phyloP scores from a whole-genome alignment of 169 alveolate species.

The Cardiosporidium cionae region DNA sequence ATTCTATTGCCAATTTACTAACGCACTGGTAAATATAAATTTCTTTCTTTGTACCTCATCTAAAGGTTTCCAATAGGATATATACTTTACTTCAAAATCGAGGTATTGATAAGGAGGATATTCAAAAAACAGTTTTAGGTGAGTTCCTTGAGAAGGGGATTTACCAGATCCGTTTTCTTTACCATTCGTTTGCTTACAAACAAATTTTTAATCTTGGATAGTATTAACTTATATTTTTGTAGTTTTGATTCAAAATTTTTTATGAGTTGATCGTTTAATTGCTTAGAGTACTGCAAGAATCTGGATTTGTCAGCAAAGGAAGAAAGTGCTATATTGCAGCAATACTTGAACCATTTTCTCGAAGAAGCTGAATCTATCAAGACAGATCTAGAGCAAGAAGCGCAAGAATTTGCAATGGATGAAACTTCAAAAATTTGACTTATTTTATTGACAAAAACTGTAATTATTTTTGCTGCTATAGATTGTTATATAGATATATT shows the following conservation, averaged over 20 bases:
- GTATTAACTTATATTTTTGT: conserved; percentile 14
- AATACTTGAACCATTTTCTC: not conserved
- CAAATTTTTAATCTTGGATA: not conserved
- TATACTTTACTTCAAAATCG: not conserved
- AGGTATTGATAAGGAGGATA: not conserved
- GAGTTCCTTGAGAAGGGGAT: too few species aligned
- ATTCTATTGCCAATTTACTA: not conserved
- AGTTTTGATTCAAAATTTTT: conserved; percentile 3
- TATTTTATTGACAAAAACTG: too few species aligned
- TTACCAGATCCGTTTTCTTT: not conserved
- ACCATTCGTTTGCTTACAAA: not conserved
- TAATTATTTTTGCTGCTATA: too few species aligned
- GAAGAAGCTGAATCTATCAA: too few species aligned
- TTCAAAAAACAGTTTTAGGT: not conserved
- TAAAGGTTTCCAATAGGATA: not conserved
- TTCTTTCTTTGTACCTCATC: not conserved
- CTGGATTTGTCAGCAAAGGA: conserved; percentile 1
- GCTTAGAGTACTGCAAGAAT: not conserved
- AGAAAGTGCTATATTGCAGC: not conserved
- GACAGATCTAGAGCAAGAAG: too few species aligned
- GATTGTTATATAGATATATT: too few species aligned
- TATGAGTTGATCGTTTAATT: not conserved
- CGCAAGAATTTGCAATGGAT: too few species aligned
- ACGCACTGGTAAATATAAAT: not conserved
- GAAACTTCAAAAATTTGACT: too few species aligned